Evolutionary conservation across 805 yeast genomes (phyloP).

Genomic region (Kodamaea nitidulidarum): DNA sequence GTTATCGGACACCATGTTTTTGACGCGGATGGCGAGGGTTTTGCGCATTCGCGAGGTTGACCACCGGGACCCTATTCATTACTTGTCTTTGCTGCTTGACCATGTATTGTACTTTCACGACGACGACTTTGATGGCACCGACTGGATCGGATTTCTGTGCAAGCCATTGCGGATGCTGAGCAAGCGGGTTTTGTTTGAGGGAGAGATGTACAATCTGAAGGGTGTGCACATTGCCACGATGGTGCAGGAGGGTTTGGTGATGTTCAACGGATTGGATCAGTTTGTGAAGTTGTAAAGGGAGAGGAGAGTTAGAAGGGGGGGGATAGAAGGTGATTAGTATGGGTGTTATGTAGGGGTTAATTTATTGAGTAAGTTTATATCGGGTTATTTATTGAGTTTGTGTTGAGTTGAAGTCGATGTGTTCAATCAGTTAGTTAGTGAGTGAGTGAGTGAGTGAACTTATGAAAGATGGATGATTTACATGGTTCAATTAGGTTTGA

Average conservation of each 20-base stretch:
- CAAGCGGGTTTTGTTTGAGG: slow-evolving; percentile 53
- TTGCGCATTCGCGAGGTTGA: slow-evolving; percentile 37
- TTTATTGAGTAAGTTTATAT: too few species aligned
- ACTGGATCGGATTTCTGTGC: slow-evolving; percentile 52
- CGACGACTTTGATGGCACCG: slow-evolving; percentile 42
- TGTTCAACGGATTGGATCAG: slow-evolving; percentile 22
- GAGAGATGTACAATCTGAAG: slow-evolving; percentile 49
- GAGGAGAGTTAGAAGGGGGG: too few species aligned
- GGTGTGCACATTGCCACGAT: slow-evolving; percentile 56
- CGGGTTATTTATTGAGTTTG: too few species aligned
- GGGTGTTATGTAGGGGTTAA: too few species aligned
- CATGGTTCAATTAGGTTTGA: too few species aligned
- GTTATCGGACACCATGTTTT: slow-evolving; percentile 53
- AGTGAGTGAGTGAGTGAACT: too few species aligned
- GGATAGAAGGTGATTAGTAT: too few species aligned
- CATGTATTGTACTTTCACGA: slow-evolving; percentile 66
- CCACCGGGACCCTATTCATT: slow-evolving; percentile 20
- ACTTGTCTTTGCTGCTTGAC: slow-evolving; percentile 58
- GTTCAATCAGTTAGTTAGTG: too few species aligned
- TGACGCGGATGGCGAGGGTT: slow-evolving; percentile 50
- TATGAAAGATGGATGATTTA: too few species aligned
- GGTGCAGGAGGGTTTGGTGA: slow-evolving; percentile 60
- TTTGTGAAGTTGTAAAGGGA: slow-evolving; percentile 1
- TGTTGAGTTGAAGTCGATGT: too few species aligned
- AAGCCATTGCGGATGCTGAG: slow-evolving; percentile 47